Evolutionary conservation across 1,284 basidiomycete species (phyloP).

Genomic region (Cutaneotrichosporon mucoides): DNA sequence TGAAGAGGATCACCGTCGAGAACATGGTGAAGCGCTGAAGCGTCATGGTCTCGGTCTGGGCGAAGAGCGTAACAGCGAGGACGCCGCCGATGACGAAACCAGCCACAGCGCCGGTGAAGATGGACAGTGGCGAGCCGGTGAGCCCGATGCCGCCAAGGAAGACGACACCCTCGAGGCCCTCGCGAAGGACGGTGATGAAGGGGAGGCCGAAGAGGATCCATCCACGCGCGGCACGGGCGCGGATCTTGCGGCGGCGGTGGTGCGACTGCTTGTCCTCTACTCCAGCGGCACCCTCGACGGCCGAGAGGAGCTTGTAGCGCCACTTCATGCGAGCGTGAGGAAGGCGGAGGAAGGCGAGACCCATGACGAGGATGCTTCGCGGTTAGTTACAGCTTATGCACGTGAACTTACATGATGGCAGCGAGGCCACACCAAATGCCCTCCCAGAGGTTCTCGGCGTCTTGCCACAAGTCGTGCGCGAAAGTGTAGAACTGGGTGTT

Average conservation of each 20-base stretch:
- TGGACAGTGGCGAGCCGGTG: constrained; percentile 51
- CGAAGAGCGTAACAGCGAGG: constrained; percentile 47
- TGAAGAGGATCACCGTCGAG: constrained; percentile 77
- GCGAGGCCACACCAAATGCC: constrained; percentile 75
- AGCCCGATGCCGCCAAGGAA: constrained; percentile 72
- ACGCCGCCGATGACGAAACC: constrained; percentile 64
- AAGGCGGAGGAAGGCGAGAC: constrained; percentile 68
- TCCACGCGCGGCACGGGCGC: constrained; percentile 17
- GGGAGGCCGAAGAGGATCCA: constrained; percentile 74
- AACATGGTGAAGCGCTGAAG: constrained; percentile 70
- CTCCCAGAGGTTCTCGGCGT: constrained; percentile 61
- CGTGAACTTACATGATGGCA: constrained; percentile 30
- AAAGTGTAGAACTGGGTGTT: constrained; percentile 49
- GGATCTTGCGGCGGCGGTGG: constrained; percentile 10
- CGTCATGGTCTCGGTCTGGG: constrained; percentile 38
- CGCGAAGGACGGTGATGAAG: constrained; percentile 78
- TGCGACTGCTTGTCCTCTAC: constrained; percentile 1
- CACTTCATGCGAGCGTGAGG: constrained; percentile 77
- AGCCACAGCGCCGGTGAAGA: constrained; percentile 61
- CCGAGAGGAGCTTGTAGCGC: constrained; percentile 72
- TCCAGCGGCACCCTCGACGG: constrained; percentile 57
- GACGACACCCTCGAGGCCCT: constrained; percentile 84
- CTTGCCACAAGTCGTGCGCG: constrained; percentile 54
- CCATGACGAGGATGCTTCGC: constrained; percentile 55
- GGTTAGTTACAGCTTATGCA: background rate